Evolutionary conservation across 2,329 filamentous ascomycete species (phyloP), one percentile per base, ranked within the genome.

Genomic region (Xylariaceae sp.): DNA sequence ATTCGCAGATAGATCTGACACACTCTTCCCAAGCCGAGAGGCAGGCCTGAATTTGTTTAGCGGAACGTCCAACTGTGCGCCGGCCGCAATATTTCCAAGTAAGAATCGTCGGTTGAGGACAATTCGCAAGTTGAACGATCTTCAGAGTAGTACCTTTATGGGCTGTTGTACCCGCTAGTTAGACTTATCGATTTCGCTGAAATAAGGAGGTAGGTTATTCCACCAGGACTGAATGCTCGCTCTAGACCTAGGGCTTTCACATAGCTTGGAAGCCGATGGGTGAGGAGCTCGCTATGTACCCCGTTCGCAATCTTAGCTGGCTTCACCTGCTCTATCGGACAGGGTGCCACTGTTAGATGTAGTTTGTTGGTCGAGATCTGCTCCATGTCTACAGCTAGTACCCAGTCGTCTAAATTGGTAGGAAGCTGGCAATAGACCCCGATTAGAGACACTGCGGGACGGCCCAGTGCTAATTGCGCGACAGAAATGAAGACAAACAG

Each of bases 401-500:
- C 25, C 8, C 25, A 8, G 25, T 29, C 25, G 25, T 29, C 25
- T 14, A 29, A 14, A 29, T 29, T 29, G 8, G 25, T 14, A 29
- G 25, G 25, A 8, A 29, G 14, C 25, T 29, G 25, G 8, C 8
- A 8, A 29, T 29, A 8, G 8, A 29, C 25, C 25, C 25, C 25
- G 8, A 29, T 29, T 14, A 29, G 14, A 14, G 25, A 29, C 25
- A 14, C 25, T 8, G 14, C 25, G 8, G 25, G 25, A 14, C 25
- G 25, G 25, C 25, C 25, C 8, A 29, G 25, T 14, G 25, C 25
- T 8, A 29, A 14, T 14, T 29, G 25, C 14, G 25, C 25, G 14
- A 8, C 25, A 8, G 25, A 29, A 14, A 29, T 29, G 45, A 75
- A 70, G 12, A 69, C 63, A 48, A 66, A 73, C 6, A 69, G 49